Evolutionary conservation across 1,139 yeast genomes (phyloP).

Genomic region (Taiozyma sp.): DNA sequence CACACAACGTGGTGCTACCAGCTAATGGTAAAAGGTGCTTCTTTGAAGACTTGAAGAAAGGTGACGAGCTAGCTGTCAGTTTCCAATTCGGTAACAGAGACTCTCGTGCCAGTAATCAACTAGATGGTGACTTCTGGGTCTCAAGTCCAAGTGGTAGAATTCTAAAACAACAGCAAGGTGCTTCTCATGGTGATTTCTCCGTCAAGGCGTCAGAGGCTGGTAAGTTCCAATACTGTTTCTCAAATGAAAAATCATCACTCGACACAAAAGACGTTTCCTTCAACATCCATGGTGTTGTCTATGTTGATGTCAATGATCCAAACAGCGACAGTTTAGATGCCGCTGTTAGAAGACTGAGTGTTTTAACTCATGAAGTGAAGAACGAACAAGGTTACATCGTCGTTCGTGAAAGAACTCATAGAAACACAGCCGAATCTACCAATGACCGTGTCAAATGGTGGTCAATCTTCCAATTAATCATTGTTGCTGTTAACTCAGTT

Average conservation of each 20-base stretch:
- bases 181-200: slow-evolving; percentile 78
- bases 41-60: slow-evolving; percentile 72
- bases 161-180: slow-evolving; percentile 43
- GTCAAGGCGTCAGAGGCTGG: slow-evolving; percentile 64
- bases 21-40: slow-evolving; percentile 87
- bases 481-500: slow-evolving; percentile 79
- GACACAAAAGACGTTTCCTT: slow-evolving; percentile 89
- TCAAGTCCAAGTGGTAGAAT: slow-evolving; percentile 55
- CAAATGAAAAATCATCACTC: slow-evolving; percentile 71
- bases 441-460: slow-evolving; percentile 98
- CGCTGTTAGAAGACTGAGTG: slow-evolving; percentile 72
- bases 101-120: slow-evolving; percentile 70
- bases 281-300: slow-evolving; percentile 90
- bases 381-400: slow-evolving; percentile 92
- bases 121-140: slow-evolving; percentile 65
- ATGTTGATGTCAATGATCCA: slow-evolving; percentile 80
- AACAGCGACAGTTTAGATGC: slow-evolving; percentile 78
- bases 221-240: slow-evolving; percentile 83
- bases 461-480: slow-evolving; percentile 86
- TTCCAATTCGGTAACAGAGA: slow-evolving; percentile 95
- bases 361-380: slow-evolving; percentile 77
- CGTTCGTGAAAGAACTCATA: slow-evolving; percentile 94
- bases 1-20: slow-evolving; percentile 82
- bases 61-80: slow-evolving; percentile 83
- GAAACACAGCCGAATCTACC: slow-evolving; percentile 97